Base-by-base conservation (phyloP, 768 basidiomycete species). In the Rhizopogon vinicolor region DNA sequence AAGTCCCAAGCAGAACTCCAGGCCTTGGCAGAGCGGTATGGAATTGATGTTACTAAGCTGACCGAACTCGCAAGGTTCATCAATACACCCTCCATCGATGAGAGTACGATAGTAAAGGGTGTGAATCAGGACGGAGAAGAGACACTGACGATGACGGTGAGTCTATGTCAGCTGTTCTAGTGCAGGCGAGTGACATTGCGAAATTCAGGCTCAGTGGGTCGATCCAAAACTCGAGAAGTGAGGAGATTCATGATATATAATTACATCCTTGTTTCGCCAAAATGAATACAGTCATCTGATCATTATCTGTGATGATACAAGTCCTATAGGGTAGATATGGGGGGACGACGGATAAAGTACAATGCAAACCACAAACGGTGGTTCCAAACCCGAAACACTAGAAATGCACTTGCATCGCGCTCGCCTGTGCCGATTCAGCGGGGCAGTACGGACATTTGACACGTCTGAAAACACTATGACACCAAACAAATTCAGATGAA, bases 371-470 rank as follows among this genome's bases (percentile, higher is more conserved):
- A 48, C 46, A 53, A 42, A 50, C 7, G 28, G 37, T 48, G 54
- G 35, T 51, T 25, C 14, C 7, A 41, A 51, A 2, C 18, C 22
- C 44, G 18, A 41, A 19, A 58, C 51, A 33, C 69, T 70, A 92
- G 62, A 92, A 88, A 69, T 86, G 75, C 42, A 92, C 82, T 44
- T 79, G 80, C 54, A 89, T 59, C 3, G 88, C 89, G 31, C 72
- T 67, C 37, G 66, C 68, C 35, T 82, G 68, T 42, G 68, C 71
- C 5, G 90, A 89, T 69, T 97, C 95, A 10, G 82, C 72, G 10
- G 96, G 96, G 67, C 96, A 98, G 69, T 98, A 98, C 6, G 96
- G 95, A 63, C 96, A 99, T 68, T 98, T 98, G 56, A 95, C 91
- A 3, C 91, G 87, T 22, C 94, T 95, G 65, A 35, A 33, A 46